Percentiles rank a stretch among this genome's conserved stretches.
Conservation (phyloP, 352 stramenopile species). For the Phytopythium ostracodes region DNA sequence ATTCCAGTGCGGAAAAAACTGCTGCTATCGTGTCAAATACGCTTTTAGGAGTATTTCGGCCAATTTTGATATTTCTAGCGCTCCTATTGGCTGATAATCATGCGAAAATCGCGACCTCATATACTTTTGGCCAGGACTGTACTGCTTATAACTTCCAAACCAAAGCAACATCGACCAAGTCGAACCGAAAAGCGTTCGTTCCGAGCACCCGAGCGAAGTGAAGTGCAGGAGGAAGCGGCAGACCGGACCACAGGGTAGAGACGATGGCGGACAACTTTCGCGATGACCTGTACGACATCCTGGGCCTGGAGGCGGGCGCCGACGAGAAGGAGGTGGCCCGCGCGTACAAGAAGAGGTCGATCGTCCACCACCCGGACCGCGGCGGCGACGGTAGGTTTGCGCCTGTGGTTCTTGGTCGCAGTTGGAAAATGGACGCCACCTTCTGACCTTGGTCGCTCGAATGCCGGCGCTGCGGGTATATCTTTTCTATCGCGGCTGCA, state of each 20-base stretch:
- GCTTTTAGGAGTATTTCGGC: too few species aligned
- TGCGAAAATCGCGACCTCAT: too few species aligned
- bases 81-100: too few species aligned
- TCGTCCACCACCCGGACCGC: conserved; percentile 75
- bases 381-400: conserved; percentile 60
- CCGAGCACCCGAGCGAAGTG: neutral
- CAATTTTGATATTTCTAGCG: too few species aligned
- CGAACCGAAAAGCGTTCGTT: neutral
- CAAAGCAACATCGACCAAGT: neutral
- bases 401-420: neutral
- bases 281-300: conserved; percentile 68
- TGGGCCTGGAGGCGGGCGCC: conserved; percentile 61
- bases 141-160: too few species aligned
- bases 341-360: conserved; percentile 82
- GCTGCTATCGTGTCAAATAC: too few species aligned
- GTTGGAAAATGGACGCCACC: neutral
- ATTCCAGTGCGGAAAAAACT: too few species aligned
- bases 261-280: conserved; percentile 31
- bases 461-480: too few species aligned
- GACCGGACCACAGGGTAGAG: neutral
- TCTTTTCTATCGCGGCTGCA: conserved; percentile 13
- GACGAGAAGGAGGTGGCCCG: conserved; percentile 69
- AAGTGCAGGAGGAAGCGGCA: too few species aligned
- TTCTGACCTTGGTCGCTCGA: neutral
- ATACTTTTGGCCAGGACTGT: too few species aligned